phyloP scores from a whole-genome alignment of 305 asterid species.

The Euphrasia arctica region DNA sequence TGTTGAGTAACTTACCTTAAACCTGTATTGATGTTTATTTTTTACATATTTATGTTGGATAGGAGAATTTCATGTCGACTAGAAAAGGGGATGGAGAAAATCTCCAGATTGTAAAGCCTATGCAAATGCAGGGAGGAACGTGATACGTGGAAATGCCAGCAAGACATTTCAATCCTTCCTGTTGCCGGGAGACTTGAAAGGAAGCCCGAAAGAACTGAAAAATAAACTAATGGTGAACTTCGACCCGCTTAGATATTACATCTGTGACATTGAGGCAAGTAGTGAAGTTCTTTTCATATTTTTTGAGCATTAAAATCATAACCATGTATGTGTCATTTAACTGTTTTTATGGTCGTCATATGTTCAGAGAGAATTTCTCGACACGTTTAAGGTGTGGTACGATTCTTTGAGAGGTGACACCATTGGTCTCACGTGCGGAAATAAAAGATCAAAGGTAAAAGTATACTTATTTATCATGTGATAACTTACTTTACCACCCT shows the following conservation, averaged over 20 bases:
- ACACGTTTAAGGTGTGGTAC: constrained; percentile 81
- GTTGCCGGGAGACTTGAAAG: constrained; percentile 34
- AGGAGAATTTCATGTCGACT: constrained; percentile 69
- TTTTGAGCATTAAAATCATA: no score
- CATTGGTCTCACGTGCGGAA: no score
- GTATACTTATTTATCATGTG: background rate
- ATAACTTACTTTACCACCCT: constrained; percentile 1
- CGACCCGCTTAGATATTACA: no score
- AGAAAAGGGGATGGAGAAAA: constrained; percentile 59
- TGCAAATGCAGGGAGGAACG: constrained; percentile 50
- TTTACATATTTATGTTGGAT: constrained; percentile 21
- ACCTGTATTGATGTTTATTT: constrained; percentile 24
- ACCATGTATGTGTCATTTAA: background rate
- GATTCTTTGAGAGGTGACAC: no score
- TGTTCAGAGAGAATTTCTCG: constrained; percentile 68
- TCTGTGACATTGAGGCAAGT: no score
- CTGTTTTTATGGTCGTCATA: constrained; percentile 14
- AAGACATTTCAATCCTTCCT: constrained; percentile 72
- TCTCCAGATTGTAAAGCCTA: constrained; percentile 41
- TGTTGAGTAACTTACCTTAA: no score
- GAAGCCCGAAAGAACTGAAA: no score
- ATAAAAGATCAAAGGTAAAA: no score
- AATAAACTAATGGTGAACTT: no score
- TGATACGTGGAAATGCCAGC: constrained; percentile 65
- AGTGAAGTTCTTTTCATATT: no score